Base-by-base conservation (phyloP, 106 monocot species). In the Allium sativum region DNA sequence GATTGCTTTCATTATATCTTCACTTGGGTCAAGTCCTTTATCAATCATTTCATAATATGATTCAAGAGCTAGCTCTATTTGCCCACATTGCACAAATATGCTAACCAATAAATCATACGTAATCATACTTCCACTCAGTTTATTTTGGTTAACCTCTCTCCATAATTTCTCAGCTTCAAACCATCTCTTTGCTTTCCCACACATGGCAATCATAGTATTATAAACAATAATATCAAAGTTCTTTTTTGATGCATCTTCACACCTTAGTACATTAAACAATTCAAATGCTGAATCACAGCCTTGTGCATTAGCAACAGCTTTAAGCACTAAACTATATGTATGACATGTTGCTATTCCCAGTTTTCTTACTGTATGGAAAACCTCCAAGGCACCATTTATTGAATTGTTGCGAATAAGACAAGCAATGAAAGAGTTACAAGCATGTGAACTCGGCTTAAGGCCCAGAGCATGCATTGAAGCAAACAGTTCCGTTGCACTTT, bases 171-270 rank as follows among this genome's bases (percentile, higher is more conserved):
- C 88, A 18, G 73, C 68, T 50, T 78, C 80, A 18, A 51, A 17
- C 96, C 91, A 98, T 12, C 78, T 84, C 69, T 76, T 91, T 14
- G 70, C 67, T 70, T 80, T 88, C 45, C 65, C 91, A 60, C 79
- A 84, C 4, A 85, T 51, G 1, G 88, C 76, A 64, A 98, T 79
- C 91, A 88, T 85, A 10, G 96, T 98, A 64, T 98, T 98, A 64
- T 82, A 98, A 22, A 92, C 91, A 43, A 98, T 66, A 40, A 76
- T 70, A 73, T 98, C 91, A 58, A 92, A 82, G 2, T 45, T 74
- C 55, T 68, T 67, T 63, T 58, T 72, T 10, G 65, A 65, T 9
- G 7, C 55, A 13, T 46, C 79, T 21, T 78, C 87, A 22, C 59
- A 61, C 71, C 92, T 77, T 20, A 91, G 67, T 50, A 64, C 58